Percentiles rank a stretch among this genome's conserved stretches.
Evolutionary conservation across 257 asterid genomes (phyloP).

Genomic region (Sherardia arvensis): DNA sequence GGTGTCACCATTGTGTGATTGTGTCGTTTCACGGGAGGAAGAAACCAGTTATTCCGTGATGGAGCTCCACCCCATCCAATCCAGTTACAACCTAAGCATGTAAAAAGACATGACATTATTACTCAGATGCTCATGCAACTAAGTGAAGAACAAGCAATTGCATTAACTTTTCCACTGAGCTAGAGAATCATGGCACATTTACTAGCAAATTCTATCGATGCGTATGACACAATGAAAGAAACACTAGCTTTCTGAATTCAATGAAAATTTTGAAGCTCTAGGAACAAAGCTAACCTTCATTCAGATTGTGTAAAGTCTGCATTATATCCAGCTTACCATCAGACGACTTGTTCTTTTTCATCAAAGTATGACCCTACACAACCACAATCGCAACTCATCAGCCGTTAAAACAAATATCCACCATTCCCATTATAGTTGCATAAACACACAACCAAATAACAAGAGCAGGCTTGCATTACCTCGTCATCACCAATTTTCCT

Average conservation of each 20-base stretch:
- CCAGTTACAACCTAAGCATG: conserved; percentile 29
- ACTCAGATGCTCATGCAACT: neutral
- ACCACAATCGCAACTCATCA: conserved; percentile 8
- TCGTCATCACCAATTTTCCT: conserved; percentile 47
- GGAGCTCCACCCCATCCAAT: conserved; percentile 43
- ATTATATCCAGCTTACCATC: conserved; percentile 51
- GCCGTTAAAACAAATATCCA: neutral
- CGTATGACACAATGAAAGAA: too few relatives aligned
- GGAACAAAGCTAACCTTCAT: conserved; percentile 53
- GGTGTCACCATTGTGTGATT: conserved; percentile 22
- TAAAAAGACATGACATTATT: neutral
- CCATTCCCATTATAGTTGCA: neutral
- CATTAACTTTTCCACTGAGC: neutral
- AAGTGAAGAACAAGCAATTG: neutral
- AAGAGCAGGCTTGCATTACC: conserved; percentile 22
- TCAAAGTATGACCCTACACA: conserved; percentile 68
- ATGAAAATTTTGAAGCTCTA: neutral
- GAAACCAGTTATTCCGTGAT: conserved; percentile 38
- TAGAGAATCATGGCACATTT: neutral
- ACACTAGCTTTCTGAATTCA: neutral
- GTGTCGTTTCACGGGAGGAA: conserved; percentile 37
- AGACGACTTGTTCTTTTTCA: conserved; percentile 38
- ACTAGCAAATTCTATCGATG: neutral
- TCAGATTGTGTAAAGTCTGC: conserved; percentile 75
- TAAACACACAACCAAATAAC: neutral